These are phyloP conservation scores for Stygiomarasmius scandens DNA, from an alignment of 1,284 basidiomycete genomes.

Conservation along the genomic window DNA sequence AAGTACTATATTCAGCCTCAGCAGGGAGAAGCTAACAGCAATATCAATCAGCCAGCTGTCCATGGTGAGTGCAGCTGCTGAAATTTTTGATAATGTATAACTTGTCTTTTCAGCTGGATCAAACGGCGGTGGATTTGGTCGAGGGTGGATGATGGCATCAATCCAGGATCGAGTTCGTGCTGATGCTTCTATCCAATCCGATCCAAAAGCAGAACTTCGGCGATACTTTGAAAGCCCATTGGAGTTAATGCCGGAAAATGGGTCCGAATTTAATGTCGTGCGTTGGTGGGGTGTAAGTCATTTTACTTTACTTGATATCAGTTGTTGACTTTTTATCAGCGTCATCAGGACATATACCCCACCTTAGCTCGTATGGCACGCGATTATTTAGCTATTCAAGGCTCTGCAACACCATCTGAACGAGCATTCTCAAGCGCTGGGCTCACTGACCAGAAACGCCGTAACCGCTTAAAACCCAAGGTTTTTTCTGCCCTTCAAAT, in stretches of 20 bases:
- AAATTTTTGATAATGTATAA: too few species aligned
- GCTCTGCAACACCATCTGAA: constrained; percentile 24
- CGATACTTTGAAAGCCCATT: constrained; percentile 15
- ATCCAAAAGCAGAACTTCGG: constrained; percentile 9
- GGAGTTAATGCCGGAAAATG: background rate
- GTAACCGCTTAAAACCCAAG: constrained; percentile 18
- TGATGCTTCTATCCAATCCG: background rate
- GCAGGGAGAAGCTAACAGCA: background rate
- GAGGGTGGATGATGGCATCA: constrained; percentile 6
- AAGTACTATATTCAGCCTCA: background rate
- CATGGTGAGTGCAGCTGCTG: too few species aligned
- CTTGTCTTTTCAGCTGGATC: background rate
- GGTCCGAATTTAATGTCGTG: constrained; percentile 3
- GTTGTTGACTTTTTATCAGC: constrained; percentile 4
- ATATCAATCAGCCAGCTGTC: background rate
- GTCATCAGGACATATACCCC: constrained; percentile 10
- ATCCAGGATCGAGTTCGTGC: background rate
- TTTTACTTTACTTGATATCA: background rate
- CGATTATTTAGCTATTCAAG: constrained; percentile 29
- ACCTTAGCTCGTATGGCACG: constrained; percentile 23
- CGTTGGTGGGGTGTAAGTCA: constrained; percentile 29
- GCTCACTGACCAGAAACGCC: constrained; percentile 20
- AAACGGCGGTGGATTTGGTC: constrained; percentile 4
- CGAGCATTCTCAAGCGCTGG: constrained; percentile 24
- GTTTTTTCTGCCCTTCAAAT: constrained; percentile 23